Percentiles rank a stretch among this genome's conserved stretches.
phyloP scores from a whole-genome alignment of 2,329 filamentous ascomycete genomes.

The Aspergillus pseudoterreus region DNA sequence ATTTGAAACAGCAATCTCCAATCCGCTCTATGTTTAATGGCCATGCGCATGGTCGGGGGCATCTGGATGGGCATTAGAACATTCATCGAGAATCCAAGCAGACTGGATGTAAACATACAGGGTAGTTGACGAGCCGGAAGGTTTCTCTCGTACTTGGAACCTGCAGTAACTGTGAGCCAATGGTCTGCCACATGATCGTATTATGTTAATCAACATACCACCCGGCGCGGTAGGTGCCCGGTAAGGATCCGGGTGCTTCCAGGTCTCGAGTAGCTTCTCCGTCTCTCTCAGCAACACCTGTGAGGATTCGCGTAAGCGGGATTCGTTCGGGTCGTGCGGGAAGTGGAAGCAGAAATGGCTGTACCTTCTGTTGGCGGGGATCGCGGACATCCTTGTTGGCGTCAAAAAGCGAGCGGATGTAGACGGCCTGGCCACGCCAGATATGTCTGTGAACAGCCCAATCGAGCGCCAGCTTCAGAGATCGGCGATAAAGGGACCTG shows the following conservation, averaged over 20 bases:
- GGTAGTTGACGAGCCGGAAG: constrained; percentile 74
- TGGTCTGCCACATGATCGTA: neutral
- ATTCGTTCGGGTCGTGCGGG: neutral
- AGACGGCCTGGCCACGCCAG: constrained; percentile 94
- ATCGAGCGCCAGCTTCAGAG: constrained; percentile 87
- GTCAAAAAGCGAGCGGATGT: constrained; percentile 93
- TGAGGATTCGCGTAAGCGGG: constrained; percentile 7
- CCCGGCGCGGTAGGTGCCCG: constrained; percentile 84
- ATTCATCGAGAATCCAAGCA: neutral
- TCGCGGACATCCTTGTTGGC: constrained; percentile 83
- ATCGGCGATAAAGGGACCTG: constrained; percentile 80
- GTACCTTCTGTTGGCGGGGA: constrained; percentile 79
- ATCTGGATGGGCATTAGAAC: constrained; percentile 12
- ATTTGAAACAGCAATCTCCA: too few relatives aligned
- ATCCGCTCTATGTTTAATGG: neutral
- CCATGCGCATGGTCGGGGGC: constrained; percentile 4
- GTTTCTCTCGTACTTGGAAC: constrained; percentile 96
- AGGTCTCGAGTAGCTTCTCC: constrained; percentile 80
- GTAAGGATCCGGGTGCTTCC: constrained; percentile 98
- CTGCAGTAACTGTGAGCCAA: constrained; percentile 44
- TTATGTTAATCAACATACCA: constrained; percentile 56
- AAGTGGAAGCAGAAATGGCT: constrained; percentile 17
- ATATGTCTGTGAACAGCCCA: constrained; percentile 91
- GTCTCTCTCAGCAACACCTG: constrained; percentile 83
- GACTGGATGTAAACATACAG: constrained; percentile 56